Evolutionary conservation across 164 flowering plant genomes (phyloP).

Genomic region (Vitis amurensis): DNA sequence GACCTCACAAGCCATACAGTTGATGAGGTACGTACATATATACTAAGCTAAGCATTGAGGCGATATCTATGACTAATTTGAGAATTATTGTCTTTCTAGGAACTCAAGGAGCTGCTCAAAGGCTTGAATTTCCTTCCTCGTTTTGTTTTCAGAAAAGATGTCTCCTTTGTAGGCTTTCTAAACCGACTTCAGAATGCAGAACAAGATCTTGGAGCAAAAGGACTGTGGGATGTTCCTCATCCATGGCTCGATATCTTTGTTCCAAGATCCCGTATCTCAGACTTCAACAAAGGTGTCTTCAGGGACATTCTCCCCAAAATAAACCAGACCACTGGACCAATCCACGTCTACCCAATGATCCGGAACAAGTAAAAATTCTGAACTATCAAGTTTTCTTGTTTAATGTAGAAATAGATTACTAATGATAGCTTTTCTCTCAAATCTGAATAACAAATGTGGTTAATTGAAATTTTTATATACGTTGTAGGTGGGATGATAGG

Average conservation of each 20-base stretch:
- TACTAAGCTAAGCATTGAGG: too few relatives aligned
- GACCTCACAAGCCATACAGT: constrained; percentile 26
- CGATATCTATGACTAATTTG: too few relatives aligned
- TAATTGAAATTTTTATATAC: background rate
- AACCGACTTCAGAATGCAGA: constrained; percentile 63
- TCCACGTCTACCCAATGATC: constrained; percentile 71
- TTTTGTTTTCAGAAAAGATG: constrained; percentile 52
- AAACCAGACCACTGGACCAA: constrained; percentile 42
- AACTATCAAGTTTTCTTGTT: background rate
- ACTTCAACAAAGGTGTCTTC: constrained; percentile 60
- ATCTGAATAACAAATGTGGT: background rate
- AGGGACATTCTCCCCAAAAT: constrained; percentile 44
- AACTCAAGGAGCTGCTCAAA: constrained; percentile 36
- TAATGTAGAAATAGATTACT: background rate
- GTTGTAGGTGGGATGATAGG: constrained; percentile 74
- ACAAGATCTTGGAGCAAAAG: constrained; percentile 48
- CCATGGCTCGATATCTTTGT: constrained; percentile 84
- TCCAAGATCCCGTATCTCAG: constrained; percentile 24
- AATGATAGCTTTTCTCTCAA: background rate
- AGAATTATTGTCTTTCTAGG: constrained; percentile 30
- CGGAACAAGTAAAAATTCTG: constrained; percentile 48
- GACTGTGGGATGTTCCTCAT: constrained; percentile 87
- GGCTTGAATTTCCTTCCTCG: constrained; percentile 47
- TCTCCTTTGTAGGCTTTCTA: constrained; percentile 54
- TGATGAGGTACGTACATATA: constrained; percentile 37